Evolutionary conservation across 2,329 filamentous ascomycete genomes (phyloP), one percentile per base, ranked within the genome.

Genomic region (Verticillium zaregamsianum): DNA sequence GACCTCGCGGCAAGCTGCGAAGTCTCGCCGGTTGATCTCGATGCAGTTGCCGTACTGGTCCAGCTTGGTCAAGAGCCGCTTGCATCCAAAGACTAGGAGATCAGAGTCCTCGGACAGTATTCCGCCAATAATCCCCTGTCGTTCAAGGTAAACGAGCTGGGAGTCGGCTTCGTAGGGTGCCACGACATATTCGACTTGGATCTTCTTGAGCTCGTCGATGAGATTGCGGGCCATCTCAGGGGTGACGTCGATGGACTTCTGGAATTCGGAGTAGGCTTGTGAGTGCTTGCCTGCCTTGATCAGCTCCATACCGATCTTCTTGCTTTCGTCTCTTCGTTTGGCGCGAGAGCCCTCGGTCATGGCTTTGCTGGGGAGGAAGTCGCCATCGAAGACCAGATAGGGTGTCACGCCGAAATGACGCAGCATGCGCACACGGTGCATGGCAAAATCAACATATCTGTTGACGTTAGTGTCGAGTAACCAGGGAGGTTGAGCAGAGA

Each of bases 21-120:
- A 98, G 71, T 97, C 91, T 15, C 86, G 86, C 37, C 95, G 90
- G 69, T 92, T 92, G 72, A 99, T 90, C 78, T 97, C 93, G 64
- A 98, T 84, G 71, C 93, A 97, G 65, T 95, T 91, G 57, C 95
- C 95, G 67, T 96, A 92, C 73, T 96, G 90, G 70, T 97, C 94
- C 59, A 99, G 82, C 75, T 99, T 99, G 5, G 95, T 98, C 63
- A 99, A 79, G 14, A 99, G 82, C 59, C 91, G 86, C 75, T 92
- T 94, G 28, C 93, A 93, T 17, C 95, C 95, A 68, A 99, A 99
- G 0, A 99, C 95, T 37, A 99, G 80, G 61, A 99, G 81, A 77
- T 99, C 95, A 0, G 95, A 99, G 74, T 99, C 95, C 73, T 99
- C 95, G 0, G 95, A 97, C 39, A 99, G 79, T 65, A 99, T 96